These are phyloP conservation scores for Mycosphaerella sp. DNA, from an alignment of 2,329 filamentous ascomycete species.

Conservation along the genomic window DNA sequence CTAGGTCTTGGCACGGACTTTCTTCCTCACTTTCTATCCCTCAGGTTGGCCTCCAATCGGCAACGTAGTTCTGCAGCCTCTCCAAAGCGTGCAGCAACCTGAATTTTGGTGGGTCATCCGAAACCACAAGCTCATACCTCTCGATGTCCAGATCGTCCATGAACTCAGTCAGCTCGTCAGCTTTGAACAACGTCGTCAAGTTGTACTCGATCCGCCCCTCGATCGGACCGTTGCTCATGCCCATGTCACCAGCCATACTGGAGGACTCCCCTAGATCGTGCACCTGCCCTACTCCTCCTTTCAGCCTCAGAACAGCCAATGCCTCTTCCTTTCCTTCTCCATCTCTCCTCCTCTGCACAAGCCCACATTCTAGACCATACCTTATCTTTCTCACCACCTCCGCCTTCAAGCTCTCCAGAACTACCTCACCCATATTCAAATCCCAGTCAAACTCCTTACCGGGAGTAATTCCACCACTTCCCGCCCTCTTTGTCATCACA, in stretches of 20 bases:
- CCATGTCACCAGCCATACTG: background rate
- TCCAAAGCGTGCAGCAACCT: background rate
- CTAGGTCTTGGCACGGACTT: background rate
- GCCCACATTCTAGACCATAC: background rate
- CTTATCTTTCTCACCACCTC: conserved; percentile 44
- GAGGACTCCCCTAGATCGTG: background rate
- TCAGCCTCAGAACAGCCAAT: background rate
- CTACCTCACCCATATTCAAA: conserved; percentile 50
- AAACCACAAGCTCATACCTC: background rate
- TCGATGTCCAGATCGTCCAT: background rate
- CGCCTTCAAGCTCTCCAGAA: conserved; percentile 49
- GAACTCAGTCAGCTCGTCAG: background rate
- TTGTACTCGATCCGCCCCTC: background rate
- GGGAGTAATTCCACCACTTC: background rate
- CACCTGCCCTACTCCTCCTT: background rate
- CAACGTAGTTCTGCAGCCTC: conserved; percentile 3
- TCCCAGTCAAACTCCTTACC: conserved; percentile 28
- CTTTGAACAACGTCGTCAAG: background rate
- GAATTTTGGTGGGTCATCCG: background rate
- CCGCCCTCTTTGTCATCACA: background rate
- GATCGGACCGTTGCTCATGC: background rate
- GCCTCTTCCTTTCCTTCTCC: background rate
- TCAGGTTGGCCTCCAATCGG: background rate
- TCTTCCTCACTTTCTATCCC: background rate
- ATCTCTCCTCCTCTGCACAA: background rate